These are phyloP conservation scores for Friedmanniomyces simplex DNA, from an alignment of 495 filamentous ascomycete species.

Conservation along the genomic window DNA sequence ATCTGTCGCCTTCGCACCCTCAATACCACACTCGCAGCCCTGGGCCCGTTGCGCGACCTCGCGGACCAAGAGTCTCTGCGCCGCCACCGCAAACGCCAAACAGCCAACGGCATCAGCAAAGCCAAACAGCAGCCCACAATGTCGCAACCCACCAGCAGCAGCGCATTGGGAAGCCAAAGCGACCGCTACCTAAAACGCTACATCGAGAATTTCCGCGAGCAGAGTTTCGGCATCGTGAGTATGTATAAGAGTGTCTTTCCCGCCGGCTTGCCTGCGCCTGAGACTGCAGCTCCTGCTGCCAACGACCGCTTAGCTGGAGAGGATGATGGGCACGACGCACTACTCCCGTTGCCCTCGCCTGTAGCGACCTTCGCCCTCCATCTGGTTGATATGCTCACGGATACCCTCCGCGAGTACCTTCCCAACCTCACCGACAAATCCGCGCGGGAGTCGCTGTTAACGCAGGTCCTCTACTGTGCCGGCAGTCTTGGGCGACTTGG, in stretches of 20 bases:
- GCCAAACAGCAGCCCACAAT: neutral
- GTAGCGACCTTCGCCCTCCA: slow-evolving; percentile 78
- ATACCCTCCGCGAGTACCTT: slow-evolving; percentile 68
- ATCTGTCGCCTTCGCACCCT: slow-evolving; percentile 76
- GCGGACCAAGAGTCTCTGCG: slow-evolving; percentile 72
- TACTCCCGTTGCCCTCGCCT: slow-evolving; percentile 63
- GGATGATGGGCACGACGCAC: slow-evolving; percentile 39
- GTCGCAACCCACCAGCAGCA: slow-evolving; percentile 16
- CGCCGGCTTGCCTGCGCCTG: slow-evolving; percentile 30
- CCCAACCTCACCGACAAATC: slow-evolving; percentile 72
- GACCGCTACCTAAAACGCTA: slow-evolving; percentile 91
- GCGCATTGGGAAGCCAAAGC: slow-evolving; percentile 75
- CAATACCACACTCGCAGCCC: slow-evolving; percentile 65
- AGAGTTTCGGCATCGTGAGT: slow-evolving; percentile 88
- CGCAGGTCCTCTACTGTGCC: slow-evolving; percentile 91
- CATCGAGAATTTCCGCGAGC: slow-evolving; percentile 96
- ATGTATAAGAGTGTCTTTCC: slow-evolving; percentile 88
- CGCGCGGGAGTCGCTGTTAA: slow-evolving; percentile 74
- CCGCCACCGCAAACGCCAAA: slow-evolving; percentile 18
- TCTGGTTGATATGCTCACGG: slow-evolving; percentile 69
- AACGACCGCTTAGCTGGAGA: neutral
- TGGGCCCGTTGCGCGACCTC: slow-evolving; percentile 76
- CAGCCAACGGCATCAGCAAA: neutral
- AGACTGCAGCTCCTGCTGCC: neutral
- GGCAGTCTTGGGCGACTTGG: slow-evolving; percentile 86